These are phyloP conservation scores for Oryza longistaminata DNA, from an alignment of 176 grass and related monocot genomes.

Conservation along the genomic window DNA sequence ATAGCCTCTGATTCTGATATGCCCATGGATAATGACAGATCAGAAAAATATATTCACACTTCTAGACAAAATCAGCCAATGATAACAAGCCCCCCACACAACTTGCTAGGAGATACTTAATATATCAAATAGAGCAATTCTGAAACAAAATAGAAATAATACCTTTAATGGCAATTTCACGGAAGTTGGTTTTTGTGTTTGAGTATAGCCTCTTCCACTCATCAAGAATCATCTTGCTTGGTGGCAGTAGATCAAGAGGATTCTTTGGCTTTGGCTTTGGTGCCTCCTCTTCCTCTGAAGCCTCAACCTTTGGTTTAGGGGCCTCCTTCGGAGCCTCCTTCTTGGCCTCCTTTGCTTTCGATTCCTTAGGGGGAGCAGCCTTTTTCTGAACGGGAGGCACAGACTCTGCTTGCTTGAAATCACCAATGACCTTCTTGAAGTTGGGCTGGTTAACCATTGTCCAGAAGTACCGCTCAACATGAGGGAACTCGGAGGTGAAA, in stretches of 20 bases:
- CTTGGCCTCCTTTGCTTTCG: constrained; percentile 69
- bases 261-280: constrained; percentile 92
- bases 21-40: not conserved
- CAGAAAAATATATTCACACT: not conserved
- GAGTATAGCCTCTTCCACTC: constrained; percentile 99
- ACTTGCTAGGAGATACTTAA: not conserved
- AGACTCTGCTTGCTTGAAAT: constrained; percentile 62
- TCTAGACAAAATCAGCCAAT: not conserved
- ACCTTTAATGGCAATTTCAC: constrained; percentile 95
- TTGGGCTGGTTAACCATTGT: constrained; percentile 83
- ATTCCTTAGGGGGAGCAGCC: constrained; percentile 51
- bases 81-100: not conserved
- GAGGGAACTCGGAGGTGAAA: constrained; percentile 85
- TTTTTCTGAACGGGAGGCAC: constrained; percentile 60
- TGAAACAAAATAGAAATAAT: not conserved
- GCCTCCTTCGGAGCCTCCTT: constrained; percentile 69
- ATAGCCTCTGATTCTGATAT: not conserved
- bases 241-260: constrained; percentile 85
- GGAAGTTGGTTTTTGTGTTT: constrained; percentile 98
- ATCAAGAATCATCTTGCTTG: constrained; percentile 95
- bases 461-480: constrained; percentile 92
- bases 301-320: constrained; percentile 61
- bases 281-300: constrained; percentile 75
- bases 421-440: constrained; percentile 67
- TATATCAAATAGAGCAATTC: not conserved